These are phyloP conservation scores for Coprinellus micaceus DNA, from an alignment of 768 basidiomycete genomes.

Conservation along the genomic window DNA sequence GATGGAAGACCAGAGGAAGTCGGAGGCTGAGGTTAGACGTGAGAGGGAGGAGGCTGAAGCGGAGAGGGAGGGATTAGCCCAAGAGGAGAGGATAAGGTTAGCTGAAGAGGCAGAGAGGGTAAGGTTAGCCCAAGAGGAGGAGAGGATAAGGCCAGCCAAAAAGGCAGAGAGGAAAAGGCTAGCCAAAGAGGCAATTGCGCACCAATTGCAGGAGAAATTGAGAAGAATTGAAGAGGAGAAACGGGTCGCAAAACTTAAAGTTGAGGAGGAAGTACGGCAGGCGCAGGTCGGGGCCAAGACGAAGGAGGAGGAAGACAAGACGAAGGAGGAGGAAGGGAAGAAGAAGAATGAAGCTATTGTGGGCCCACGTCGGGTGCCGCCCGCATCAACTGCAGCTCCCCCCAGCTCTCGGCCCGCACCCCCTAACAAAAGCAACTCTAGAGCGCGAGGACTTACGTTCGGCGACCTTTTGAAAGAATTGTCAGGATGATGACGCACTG, in stretches of 20 bases:
- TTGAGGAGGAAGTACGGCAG: neutral
- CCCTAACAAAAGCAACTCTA: no score
- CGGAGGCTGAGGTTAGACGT: neutral
- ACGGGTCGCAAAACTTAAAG: no score
- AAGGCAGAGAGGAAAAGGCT: neutral
- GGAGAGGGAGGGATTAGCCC: neutral
- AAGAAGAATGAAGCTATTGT: neutral
- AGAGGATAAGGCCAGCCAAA: no score
- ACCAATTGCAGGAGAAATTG: neutral
- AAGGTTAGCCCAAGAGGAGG: no score
- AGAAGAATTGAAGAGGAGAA: no score
- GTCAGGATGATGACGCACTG: no score
- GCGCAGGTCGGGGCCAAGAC: neutral
- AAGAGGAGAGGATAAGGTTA: constrained; percentile 29
- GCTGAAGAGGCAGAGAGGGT: constrained; percentile 27
- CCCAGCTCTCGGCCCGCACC: no score
- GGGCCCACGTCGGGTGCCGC: neutral
- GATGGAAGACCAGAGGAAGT: neutral
- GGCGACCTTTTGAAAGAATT: no score
- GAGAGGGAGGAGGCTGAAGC: neutral
- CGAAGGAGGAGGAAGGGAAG: neutral
- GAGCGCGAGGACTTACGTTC: no score
- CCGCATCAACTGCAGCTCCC: no score
- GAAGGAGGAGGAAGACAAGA: neutral
- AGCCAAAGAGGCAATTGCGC: neutral